Base-by-base conservation (phyloP, 805 yeast genomes). In the Cyberlindnera saturnus region DNA sequence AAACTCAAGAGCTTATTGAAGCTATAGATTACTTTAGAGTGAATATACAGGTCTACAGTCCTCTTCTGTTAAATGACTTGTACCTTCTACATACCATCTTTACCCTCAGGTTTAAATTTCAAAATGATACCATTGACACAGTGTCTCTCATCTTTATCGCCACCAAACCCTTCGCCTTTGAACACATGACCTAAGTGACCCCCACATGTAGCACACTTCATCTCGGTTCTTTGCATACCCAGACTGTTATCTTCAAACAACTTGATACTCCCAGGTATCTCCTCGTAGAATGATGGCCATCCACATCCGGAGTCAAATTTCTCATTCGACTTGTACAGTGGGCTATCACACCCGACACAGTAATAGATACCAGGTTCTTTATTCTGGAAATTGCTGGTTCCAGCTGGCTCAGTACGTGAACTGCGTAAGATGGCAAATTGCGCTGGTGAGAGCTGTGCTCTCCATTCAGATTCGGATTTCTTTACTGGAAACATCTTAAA, bases 251-350 rank as follows among this genome's bases (percentile, higher is more conserved):
- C 99, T 16, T 68, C 71, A 45, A 74, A 64, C 11, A 82, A 70
- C 17, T 63, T 71, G 33, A 93, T 73, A 6, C 96, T 73, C 0
- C 89, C 90, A 0, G 96, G 95, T 33, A 86, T 68, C 1, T 95
- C 96, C 45, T 87, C 84, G 62, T 82, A 91, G 63, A 93, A 93
- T 0, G 96, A 90, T 1, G 99, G 99, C 99, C 99, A 93, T 3
- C 99, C 99, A 63, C 99, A 93, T 42, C 88, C 88, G 11, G 96
- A 79, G 45, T 83, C 81, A 56, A 93, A 93, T 63, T 93, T 91
- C 4, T 96, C 75, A 29, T 73, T 68, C 26, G 96, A 81, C 47
- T 74, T 74, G 63, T 93, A 93, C 28, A 93, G 66, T 11, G 96
- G 96, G 36, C 75, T 68, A 40, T 71, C 73, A 64, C 99, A 93